phyloP scores from a whole-genome alignment of 2,329 filamentous ascomycete species.

The Calonectria hawksworthii region DNA sequence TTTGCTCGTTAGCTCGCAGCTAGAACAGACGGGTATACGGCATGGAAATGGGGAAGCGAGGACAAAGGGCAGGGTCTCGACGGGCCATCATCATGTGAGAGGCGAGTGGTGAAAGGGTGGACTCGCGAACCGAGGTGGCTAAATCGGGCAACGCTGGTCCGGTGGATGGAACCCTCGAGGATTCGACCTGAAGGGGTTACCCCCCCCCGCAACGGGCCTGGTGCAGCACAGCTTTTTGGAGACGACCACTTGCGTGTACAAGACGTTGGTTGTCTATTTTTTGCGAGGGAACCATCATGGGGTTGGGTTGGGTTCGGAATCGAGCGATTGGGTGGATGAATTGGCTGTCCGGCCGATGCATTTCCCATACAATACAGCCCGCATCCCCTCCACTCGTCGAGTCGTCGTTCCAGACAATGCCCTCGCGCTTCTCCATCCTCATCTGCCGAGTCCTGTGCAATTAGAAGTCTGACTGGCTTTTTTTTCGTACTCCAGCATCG shows the following conservation, averaged over 20 bases:
- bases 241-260: background rate
- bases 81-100: slow-evolving; percentile 33
- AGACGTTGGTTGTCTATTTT: slow-evolving; percentile 5
- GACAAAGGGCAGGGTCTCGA: background rate
- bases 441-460: background rate
- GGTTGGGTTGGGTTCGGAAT: slow-evolving; percentile 1
- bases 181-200: slow-evolving; percentile 4
- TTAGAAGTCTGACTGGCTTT: slow-evolving; percentile 1
- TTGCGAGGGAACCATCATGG: background rate
- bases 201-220: slow-evolving; percentile 30
- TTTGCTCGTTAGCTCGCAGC: background rate
- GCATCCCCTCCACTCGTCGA: background rate
- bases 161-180: slow-evolving; percentile 29
- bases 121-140: slow-evolving; percentile 32
- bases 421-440: background rate
- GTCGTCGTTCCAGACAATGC: background rate
- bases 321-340: slow-evolving; percentile 22
- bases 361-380: background rate
- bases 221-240: slow-evolving; percentile 3
- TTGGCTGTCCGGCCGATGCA: slow-evolving; percentile 1
- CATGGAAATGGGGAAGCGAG: background rate
- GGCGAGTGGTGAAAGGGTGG: slow-evolving; percentile 6
- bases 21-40: slow-evolving; percentile 3
- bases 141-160: slow-evolving; percentile 32
- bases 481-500: background rate